Percentiles rank a stretch among this genome's conserved stretches.
These are phyloP conservation scores for Clarireedia paspali DNA, from an alignment of 2,329 filamentous ascomycete species.

Conservation along the genomic window DNA sequence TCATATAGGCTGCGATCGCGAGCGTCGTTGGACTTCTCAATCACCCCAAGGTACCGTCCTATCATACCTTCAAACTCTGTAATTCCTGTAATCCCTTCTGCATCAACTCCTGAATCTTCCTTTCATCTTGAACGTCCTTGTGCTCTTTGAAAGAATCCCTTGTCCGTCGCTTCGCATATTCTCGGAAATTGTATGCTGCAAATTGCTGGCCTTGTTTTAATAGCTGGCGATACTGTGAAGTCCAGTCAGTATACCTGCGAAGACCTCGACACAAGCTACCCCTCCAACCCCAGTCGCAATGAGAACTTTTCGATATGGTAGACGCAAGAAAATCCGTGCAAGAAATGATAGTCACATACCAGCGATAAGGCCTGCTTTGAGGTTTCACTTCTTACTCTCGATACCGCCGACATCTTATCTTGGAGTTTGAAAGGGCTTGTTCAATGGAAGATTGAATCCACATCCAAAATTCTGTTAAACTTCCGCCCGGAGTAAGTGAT, in stretches of 20 bases:
- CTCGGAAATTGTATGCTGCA: constrained; percentile 92
- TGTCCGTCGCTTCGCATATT: constrained; percentile 88
- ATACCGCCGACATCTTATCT: constrained; percentile 23
- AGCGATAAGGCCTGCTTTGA: constrained; percentile 28
- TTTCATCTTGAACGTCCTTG: constrained; percentile 61
- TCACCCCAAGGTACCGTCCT: not conserved
- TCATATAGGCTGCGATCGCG: too few species aligned
- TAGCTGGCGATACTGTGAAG: constrained; percentile 77
- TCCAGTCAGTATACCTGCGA: constrained; percentile 6
- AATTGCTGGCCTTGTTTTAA: constrained; percentile 83
- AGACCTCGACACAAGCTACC: not conserved
- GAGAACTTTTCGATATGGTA: not conserved
- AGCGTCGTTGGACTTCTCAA: not conserved
- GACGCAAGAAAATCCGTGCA: constrained; percentile 2
- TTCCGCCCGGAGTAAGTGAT: not conserved
- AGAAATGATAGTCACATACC: constrained; percentile 17
- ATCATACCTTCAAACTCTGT: constrained; percentile 77
- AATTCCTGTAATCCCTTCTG: constrained; percentile 83
- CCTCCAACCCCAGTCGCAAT: not conserved
- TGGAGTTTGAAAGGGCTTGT: not conserved
- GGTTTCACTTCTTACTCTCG: constrained; percentile 23
- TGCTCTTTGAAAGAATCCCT: constrained; percentile 85
- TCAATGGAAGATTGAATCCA: too few species aligned
- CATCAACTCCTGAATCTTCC: constrained; percentile 77
- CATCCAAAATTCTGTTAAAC: not conserved